These are phyloP conservation scores for Hanseniaspora lindneri DNA, from an alignment of 805 yeast species.

Conservation along the genomic window DNA sequence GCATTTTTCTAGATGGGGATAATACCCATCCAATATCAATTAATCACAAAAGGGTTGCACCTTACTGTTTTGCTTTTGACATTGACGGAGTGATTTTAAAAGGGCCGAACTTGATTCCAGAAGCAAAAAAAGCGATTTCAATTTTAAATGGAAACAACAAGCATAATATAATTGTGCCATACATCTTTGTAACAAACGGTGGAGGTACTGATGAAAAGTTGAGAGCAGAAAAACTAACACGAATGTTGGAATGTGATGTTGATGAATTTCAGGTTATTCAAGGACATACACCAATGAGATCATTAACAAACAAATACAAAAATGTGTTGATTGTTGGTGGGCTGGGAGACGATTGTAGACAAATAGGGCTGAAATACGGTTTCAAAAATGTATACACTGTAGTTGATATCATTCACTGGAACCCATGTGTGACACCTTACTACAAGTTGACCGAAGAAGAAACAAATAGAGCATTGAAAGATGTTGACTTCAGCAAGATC, in stretches of 20 bases:
- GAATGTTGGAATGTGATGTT: constrained; percentile 47
- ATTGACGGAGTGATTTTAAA: constrained; percentile 83
- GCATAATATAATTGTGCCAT: constrained; percentile 68
- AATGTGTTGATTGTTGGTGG: constrained; percentile 85
- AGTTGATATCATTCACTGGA: constrained; percentile 71
- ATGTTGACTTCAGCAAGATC: constrained; percentile 54
- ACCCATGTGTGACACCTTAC: constrained; percentile 77
- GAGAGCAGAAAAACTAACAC: constrained; percentile 59
- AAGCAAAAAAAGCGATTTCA: constrained; percentile 61
- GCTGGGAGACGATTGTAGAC: constrained; percentile 68
- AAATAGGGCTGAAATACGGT: constrained; percentile 75
- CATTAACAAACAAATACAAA: constrained; percentile 52
- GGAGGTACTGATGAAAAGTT: constrained; percentile 76
- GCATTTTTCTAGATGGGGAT: constrained; percentile 20
- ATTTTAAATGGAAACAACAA: constrained; percentile 67
- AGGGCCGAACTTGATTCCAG: constrained; percentile 75
- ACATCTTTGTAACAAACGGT: constrained; percentile 80
- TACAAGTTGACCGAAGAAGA: constrained; percentile 69
- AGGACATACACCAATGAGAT: constrained; percentile 91
- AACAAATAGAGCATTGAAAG: constrained; percentile 36
- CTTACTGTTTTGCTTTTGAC: constrained; percentile 84
- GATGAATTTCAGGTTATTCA: constrained; percentile 74
- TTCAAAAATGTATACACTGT: constrained; percentile 75
- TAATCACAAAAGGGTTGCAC: constrained; percentile 63
- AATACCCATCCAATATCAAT: constrained; percentile 37